phyloP scores from a whole-genome alignment of 2,329 filamentous ascomycete species.

The Monosporascus ibericus region DNA sequence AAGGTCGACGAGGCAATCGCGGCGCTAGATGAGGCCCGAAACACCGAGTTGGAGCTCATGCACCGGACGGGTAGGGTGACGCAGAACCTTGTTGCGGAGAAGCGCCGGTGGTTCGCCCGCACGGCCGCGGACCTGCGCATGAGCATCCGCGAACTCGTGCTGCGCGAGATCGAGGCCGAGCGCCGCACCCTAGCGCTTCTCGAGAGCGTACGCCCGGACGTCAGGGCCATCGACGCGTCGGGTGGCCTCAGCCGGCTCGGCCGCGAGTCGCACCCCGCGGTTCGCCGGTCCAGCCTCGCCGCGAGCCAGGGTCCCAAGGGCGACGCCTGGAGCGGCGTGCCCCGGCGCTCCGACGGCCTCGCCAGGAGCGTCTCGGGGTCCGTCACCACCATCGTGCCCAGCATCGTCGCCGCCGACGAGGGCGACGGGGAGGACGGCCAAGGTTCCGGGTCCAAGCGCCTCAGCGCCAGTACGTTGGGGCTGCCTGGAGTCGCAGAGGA shows the following conservation, averaged over 20 bases:
- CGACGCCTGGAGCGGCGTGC: slow-evolving; percentile 96
- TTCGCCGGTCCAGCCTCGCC: slow-evolving; percentile 68
- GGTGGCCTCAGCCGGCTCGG: slow-evolving; percentile 87
- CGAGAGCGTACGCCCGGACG: slow-evolving; percentile 89
- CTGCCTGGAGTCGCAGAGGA: slow-evolving; percentile 64
- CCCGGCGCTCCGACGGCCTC: slow-evolving; percentile 72
- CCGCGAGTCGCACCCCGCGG: slow-evolving; percentile 74
- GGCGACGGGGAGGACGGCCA: slow-evolving; percentile 43
- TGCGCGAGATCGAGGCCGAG: slow-evolving; percentile 93
- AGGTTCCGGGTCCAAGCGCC: slow-evolving; percentile 28
- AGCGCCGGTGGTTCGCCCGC: slow-evolving; percentile 82
- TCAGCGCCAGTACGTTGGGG: slow-evolving; percentile 35
- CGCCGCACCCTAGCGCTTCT: slow-evolving; percentile 83
- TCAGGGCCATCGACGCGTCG: slow-evolving; percentile 84
- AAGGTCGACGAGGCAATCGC: slow-evolving; percentile 98
- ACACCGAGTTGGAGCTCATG: slow-evolving; percentile 72
- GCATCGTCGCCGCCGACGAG: slow-evolving; percentile 43
- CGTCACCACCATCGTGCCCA: slow-evolving; percentile 51
- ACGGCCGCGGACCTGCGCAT: slow-evolving; percentile 78
- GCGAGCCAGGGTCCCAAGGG: slow-evolving; percentile 93
- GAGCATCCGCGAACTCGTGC: slow-evolving; percentile 84
- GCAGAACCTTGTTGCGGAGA: slow-evolving; percentile 79
- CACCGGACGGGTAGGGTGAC: slow-evolving; percentile 88
- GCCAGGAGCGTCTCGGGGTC: slow-evolving; percentile 71
- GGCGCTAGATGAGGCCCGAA: slow-evolving; percentile 79